Base-by-base conservation (phyloP, 345 rosid genomes). In the Citrus unshiu region DNA sequence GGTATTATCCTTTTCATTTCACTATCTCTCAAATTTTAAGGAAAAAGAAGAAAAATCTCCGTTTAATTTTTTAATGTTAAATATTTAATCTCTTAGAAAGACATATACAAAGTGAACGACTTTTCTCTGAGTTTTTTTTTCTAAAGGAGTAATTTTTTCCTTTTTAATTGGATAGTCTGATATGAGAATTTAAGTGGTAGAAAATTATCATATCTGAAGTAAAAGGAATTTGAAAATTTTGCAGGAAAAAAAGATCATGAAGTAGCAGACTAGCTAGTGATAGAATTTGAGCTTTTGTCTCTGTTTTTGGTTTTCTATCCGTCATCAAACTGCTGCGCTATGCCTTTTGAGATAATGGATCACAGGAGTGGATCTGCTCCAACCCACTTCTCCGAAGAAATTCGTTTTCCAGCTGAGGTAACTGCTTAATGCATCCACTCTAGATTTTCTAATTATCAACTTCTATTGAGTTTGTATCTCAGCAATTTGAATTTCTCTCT, bases 261-360 rank as follows among this genome's bases (percentile, higher is more conserved):
- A 3, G 76, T 74, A 24, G 51, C 27, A 22, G 78, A 81, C 75
- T 72, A 32, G 73, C 69, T 62, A 78, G 51, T 6, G 60, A 75
- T 37, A 76, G 79, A 70, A 56, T 72, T 79, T 74, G 76, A 62
- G 34, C 64, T 80, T 64, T 43, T 65, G 57, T 69, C 80, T 46
- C 30, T 73, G 35, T 75, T 43, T 83, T 82, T n/a, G 78, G 81
- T 66, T 70, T 72, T 74, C 84, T 72, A 73, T 37, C 40, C 6
- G 40, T 77, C 68, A 64, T 73, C 46, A 61, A 81, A 69, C 79
- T 80, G 72, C 81, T 80, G 59, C 75, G 71, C 64, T 60, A 91
- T 91, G 95, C 91, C 95, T 75, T 89, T 84, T 72, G 91, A 91
- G 76, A 76, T 89, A 75, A 83, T 88, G 89, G 95, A 90, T 82